Percentiles rank a stretch among this genome's conserved stretches.
Conservation (phyloP, 371 early-diverging fungal species). For the Thermomucor indicae-seudaticae region DNA sequence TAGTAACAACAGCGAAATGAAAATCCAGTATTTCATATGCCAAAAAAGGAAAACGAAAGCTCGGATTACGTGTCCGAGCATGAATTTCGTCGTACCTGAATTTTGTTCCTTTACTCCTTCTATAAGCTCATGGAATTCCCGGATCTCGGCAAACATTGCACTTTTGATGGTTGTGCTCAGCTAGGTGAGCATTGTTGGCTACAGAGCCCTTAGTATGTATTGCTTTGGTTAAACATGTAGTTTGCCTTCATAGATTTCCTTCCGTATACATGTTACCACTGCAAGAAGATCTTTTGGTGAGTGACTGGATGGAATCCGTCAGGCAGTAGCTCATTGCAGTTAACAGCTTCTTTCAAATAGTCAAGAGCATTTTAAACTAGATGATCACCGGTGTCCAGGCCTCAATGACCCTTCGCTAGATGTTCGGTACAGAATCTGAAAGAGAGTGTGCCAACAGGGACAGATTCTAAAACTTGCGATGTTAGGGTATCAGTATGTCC, state of each 20-base stretch:
- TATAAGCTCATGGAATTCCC: constrained; percentile 51
- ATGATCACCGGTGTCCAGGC: constrained; percentile 47
- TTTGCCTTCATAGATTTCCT: constrained; percentile 53
- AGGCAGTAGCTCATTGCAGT: background rate
- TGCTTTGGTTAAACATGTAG: too few species aligned
- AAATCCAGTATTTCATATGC: too few species aligned
- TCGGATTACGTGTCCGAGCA: too few species aligned
- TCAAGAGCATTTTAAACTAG: constrained; percentile 56
- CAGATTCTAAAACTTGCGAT: background rate
- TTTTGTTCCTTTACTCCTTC: background rate
- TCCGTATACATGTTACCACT: constrained; percentile 52
- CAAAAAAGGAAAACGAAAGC: too few species aligned
- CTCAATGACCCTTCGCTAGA: constrained; percentile 40
- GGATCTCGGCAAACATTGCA: constrained; percentile 51
- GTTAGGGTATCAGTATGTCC: constrained; percentile 56
- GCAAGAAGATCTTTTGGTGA: constrained; percentile 52
- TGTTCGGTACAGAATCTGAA: constrained; percentile 23
- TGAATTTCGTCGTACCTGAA: background rate
- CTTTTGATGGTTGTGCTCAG: constrained; percentile 34
- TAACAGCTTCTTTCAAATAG: constrained; percentile 14
- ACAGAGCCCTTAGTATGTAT: too few species aligned
- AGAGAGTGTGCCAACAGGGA: background rate
- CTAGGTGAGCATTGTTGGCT: constrained; percentile 18
- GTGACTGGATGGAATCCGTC: background rate
- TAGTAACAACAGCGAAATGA: too few species aligned